Percentiles rank a stretch among this genome's conserved stretches.
Conservation (phyloP, 2,329 filamentous ascomycete species). For the Penicillium frequentans region DNA sequence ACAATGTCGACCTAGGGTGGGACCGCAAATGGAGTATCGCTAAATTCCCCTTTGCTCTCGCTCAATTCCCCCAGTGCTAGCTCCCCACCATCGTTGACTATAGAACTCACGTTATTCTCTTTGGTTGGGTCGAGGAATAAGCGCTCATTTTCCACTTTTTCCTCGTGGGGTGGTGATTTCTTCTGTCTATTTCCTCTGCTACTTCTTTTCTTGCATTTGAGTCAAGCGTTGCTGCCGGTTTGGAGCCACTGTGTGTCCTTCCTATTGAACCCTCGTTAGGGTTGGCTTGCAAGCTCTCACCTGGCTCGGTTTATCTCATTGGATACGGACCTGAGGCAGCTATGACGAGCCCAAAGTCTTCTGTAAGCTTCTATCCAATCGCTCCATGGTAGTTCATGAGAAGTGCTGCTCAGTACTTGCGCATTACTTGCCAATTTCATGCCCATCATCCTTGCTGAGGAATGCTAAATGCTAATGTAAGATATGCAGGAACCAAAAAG, state of each 20-base stretch:
- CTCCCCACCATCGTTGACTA: conserved; percentile 6
- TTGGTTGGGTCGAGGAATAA: not conserved
- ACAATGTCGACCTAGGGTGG: conserved; percentile 8
- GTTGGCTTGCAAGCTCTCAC: conserved; percentile 8
- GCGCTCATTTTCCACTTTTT: not conserved
- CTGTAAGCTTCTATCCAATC: conserved; percentile 6
- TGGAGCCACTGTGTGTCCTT: not conserved
- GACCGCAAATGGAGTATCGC: conserved; percentile 11
- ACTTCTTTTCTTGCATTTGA: not conserved
- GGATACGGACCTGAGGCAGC: conserved; percentile 5
- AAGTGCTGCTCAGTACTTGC: not conserved
- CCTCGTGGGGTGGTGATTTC: not conserved
- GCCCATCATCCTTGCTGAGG: not conserved
- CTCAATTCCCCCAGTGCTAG: conserved; percentile 4
- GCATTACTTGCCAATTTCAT: not conserved
- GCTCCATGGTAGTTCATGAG: not conserved
- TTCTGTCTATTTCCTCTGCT: not conserved
- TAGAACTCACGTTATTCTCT: not conserved
- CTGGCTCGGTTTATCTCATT: conserved; percentile 4
- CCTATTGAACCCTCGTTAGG: conserved; percentile 9
- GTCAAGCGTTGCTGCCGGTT: not conserved
- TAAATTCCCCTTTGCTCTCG: conserved; percentile 1
- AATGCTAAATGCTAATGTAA: conserved; percentile 16
- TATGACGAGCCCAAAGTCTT: conserved; percentile 19
- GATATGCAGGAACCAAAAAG: conserved; percentile 24